phyloP scores from a whole-genome alignment of 2,329 filamentous ascomycete genomes.

The Chalaropsis ovoidea region DNA sequence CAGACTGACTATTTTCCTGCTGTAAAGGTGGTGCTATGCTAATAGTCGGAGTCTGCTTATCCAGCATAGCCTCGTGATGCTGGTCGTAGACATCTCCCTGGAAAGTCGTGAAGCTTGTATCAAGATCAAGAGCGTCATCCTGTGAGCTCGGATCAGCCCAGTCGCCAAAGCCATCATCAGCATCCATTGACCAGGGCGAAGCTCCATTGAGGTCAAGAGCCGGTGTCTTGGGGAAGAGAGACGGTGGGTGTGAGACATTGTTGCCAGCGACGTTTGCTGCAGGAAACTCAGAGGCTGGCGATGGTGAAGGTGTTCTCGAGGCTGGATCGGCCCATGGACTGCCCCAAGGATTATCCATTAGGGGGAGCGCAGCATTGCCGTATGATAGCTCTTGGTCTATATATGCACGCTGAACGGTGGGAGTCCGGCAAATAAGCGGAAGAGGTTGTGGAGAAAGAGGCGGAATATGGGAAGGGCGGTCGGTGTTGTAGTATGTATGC shows the following conservation, averaged over 20 bases:
- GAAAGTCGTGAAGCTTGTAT: conserved; percentile 16
- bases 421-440: background rate
- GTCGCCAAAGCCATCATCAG: conserved; percentile 20
- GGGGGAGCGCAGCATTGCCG: conserved; percentile 21
- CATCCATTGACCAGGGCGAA: conserved; percentile 19
- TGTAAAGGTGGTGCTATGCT: background rate
- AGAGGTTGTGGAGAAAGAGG: background rate
- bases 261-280: background rate
- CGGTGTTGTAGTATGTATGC: background rate
- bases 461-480: background rate
- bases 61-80: background rate
- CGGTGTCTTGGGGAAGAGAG: background rate
- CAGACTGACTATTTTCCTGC: background rate
- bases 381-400: background rate
- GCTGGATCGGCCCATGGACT: conserved; percentile 45
- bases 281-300: background rate
- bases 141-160: conserved; percentile 13
- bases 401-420: background rate
- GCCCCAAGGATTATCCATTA: conserved; percentile 55
- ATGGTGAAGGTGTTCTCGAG: conserved; percentile 23
- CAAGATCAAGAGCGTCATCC: conserved; percentile 18
- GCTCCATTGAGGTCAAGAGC: conserved; percentile 19
- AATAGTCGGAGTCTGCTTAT: background rate
- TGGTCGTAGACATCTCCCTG: conserved; percentile 10
- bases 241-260: conserved; percentile 14